Base-by-base conservation (phyloP, 768 basidiomycete genomes). In the Suillus bovinus region DNA sequence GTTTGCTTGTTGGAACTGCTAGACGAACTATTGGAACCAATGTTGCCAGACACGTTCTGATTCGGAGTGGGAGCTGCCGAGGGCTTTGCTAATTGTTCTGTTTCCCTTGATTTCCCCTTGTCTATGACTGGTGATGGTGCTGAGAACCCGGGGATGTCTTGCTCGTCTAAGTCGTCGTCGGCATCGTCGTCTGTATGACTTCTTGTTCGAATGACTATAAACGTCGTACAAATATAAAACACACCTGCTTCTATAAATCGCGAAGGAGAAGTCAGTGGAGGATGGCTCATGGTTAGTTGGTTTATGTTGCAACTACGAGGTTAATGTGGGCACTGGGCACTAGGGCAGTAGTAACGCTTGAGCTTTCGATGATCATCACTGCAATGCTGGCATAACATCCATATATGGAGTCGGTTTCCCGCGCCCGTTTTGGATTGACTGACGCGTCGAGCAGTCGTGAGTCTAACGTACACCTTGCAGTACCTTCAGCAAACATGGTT, bases 201-300 rank as follows among this genome's bases (percentile, higher is more conserved):
- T 39, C 29, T 10, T 62, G 60, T 42, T 34, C 49, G n/a, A 33
- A 59, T 72, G 47, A 68, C 38, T 7, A 47, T 16, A 27, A 24
- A 49, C 13, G 34, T 11, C 13, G 34, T 13, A 27, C 3, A 14
- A 17, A 14, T 27, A 5, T 38, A 29, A 22, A n/a, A 69, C 74
- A 61, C 63, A 84, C 91, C 91, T 71, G 90, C 88, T 80, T 89
- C 89, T 65, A 93, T 93, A 68, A 90, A 93, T 69, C 87, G 90
- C 7, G 90, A 88, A 60, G 79, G 83, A 17, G 87, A 83, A 16
- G 85, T 86, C 56, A 84, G 69, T 13, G 72, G 58, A 47, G 66
- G 59, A 56, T 38, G 66, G 54, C 60, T 64, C 74, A 77, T 76
- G 54, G 50, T 60, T 20, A 55, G 10, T 60, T 20, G 38, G 10